Conservation (phyloP, 2,329 filamentous ascomycete genomes). For the Coniella vitis region DNA sequence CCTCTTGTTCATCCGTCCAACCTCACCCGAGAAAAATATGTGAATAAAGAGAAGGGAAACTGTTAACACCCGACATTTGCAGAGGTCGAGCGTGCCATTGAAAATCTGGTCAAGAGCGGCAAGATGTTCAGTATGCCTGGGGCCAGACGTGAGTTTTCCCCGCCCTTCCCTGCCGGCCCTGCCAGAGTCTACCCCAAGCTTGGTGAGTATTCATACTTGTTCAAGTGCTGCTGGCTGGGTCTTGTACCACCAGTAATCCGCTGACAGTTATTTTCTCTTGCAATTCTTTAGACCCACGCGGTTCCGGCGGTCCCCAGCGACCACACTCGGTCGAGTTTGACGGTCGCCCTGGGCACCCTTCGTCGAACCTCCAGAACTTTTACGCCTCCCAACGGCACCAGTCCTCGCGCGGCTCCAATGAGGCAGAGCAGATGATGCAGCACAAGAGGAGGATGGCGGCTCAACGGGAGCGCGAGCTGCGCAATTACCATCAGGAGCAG, state of each 20-base stretch:
- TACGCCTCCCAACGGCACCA: conserved; percentile 92
- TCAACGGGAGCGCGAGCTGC: conserved; percentile 96
- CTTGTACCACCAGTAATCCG: conserved; percentile 20
- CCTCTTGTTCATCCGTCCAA: no score
- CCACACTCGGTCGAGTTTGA: conserved; percentile 14
- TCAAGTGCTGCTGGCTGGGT: conserved; percentile 22
- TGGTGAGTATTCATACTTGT: conserved; percentile 39
- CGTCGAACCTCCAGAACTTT: conserved; percentile 80
- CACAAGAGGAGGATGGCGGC: conserved; percentile 98
- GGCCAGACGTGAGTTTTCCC: conserved; percentile 76
- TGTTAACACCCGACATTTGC: no score
- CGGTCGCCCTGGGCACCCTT: conserved; percentile 25
- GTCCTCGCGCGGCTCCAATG: conserved; percentile 71
- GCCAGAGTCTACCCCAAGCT: conserved; percentile 51
- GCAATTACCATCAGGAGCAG: conserved; percentile 99
- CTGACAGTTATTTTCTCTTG: conserved; percentile 5
- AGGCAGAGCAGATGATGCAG: conserved; percentile 98
- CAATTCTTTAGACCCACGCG: conserved; percentile 14
- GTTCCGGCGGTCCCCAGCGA: conserved; percentile 13
- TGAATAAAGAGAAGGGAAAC: no score
- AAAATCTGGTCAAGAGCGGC: conserved; percentile 93
- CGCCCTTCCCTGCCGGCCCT: conserved; percentile 48
- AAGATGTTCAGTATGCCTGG: conserved; percentile 54
- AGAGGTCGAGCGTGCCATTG: conserved; percentile 95
- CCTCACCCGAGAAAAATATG: no score